A percentile compares a stretch with the other conserved stretches of the same genome.
These are phyloP conservation scores for Microsporum ferrugineum DNA, from an alignment of 2,329 filamentous ascomycete species.

Conservation along the genomic window DNA sequence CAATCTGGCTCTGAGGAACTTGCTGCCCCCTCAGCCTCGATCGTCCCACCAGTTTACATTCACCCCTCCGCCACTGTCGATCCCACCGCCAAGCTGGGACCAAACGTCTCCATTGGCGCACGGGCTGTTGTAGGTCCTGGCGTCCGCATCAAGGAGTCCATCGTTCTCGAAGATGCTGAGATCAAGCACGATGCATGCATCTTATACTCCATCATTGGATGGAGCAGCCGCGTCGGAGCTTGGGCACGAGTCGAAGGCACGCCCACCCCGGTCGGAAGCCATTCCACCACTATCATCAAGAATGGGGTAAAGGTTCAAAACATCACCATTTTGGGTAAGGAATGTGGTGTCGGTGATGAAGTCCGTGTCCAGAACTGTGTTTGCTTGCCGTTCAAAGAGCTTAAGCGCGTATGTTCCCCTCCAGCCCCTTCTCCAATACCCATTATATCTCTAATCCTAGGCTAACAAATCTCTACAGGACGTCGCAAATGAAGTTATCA, in stretches of 20 bases:
- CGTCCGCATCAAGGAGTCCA: slow-evolving; percentile 85
- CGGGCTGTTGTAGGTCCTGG: slow-evolving; percentile 74
- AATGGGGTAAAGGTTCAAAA: slow-evolving; percentile 98
- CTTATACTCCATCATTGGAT: slow-evolving; percentile 90
- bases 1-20: slow-evolving; percentile 74
- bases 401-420: slow-evolving; percentile 66
- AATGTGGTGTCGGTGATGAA: slow-evolving; percentile 87
- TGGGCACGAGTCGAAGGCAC: slow-evolving; percentile 97
- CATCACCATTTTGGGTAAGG: slow-evolving; percentile 94
- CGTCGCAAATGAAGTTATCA: slow-evolving; percentile 62
- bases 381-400: slow-evolving; percentile 92
- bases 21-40: slow-evolving; percentile 69
- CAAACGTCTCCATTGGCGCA: slow-evolving; percentile 93
- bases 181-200: slow-evolving; percentile 96
- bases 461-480: slow-evolving; percentile 44
- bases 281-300: slow-evolving; percentile 90
- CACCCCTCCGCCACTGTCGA: slow-evolving; percentile 85
- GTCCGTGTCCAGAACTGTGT: slow-evolving; percentile 95
- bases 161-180: slow-evolving; percentile 88
- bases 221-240: slow-evolving; percentile 90
- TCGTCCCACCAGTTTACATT: slow-evolving; percentile 87
- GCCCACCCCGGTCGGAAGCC: slow-evolving; percentile 73
- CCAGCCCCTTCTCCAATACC: not conserved
- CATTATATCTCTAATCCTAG: not conserved
- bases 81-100: slow-evolving; percentile 89